phyloP scores from a whole-genome alignment of 2,329 filamentous ascomycete genomes.

The Truncatella angustata region DNA sequence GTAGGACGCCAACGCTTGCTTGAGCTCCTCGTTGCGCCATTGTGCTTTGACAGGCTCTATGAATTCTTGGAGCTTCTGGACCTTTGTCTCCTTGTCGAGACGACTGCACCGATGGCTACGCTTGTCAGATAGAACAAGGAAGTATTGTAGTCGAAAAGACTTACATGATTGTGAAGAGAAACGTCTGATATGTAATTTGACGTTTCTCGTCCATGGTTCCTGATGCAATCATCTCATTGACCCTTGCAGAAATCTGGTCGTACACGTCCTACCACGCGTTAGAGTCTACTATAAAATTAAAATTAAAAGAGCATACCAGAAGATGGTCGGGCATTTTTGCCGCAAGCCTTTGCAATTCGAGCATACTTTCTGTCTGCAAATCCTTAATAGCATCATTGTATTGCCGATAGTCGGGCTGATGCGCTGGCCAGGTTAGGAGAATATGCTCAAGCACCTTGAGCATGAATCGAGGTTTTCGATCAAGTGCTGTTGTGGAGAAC shows the following conservation, averaged over 20 bases:
- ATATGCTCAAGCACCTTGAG: slow-evolving; percentile 90
- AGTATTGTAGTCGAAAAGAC: neutral
- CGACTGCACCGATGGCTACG: slow-evolving; percentile 74
- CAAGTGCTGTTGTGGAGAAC: slow-evolving; percentile 77
- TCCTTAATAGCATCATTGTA: slow-evolving; percentile 91
- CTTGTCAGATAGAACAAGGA: slow-evolving; percentile 13
- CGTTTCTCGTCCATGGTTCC: slow-evolving; percentile 77
- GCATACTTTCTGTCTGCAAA: slow-evolving; percentile 78
- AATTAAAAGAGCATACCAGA: slow-evolving; percentile 37
- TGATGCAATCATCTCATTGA: slow-evolving; percentile 75
- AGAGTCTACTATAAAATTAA: neutral
- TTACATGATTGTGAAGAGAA: slow-evolving; percentile 88
- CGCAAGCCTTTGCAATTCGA: slow-evolving; percentile 85
- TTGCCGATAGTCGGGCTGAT: slow-evolving; percentile 65
- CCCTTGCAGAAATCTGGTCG: slow-evolving; percentile 77
- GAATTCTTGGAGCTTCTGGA: slow-evolving; percentile 72
- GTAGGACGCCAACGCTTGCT: slow-evolving; percentile 70
- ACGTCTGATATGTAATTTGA: slow-evolving; percentile 81
- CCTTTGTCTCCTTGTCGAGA: slow-evolving; percentile 68
- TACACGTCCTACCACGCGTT: slow-evolving; percentile 60
- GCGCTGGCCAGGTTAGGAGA: slow-evolving; percentile 74
- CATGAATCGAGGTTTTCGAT: slow-evolving; percentile 77
- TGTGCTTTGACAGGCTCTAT: slow-evolving; percentile 76
- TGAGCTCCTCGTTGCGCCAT: slow-evolving; percentile 74
- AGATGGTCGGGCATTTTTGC: slow-evolving; percentile 90